phyloP scores from a whole-genome alignment of 257 asterid genomes.

The Thymus quinquecostatus region DNA sequence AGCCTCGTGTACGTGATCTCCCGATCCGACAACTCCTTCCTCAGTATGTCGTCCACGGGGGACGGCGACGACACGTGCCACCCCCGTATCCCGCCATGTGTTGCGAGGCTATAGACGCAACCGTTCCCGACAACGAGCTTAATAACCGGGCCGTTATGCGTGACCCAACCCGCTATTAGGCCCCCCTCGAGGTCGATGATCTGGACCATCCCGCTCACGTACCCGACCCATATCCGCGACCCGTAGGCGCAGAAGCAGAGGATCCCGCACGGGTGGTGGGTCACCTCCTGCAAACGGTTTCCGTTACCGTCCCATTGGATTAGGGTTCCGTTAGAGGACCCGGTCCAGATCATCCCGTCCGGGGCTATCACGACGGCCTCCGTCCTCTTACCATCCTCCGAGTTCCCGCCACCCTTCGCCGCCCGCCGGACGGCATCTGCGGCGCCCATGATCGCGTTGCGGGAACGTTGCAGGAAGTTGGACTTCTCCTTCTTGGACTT shows the following conservation, averaged over 20 bases:
- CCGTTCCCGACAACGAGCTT: conserved; percentile 67
- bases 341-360: conserved; percentile 89
- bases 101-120: conserved; percentile 75
- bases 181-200: conserved; percentile 83
- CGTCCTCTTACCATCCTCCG: conserved; percentile 73
- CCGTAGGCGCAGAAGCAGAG: conserved; percentile 75
- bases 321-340: conserved; percentile 80
- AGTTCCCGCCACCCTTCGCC: conserved; percentile 82
- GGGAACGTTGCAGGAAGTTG: conserved; percentile 83
- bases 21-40: conserved; percentile 55
- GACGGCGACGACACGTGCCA: conserved; percentile 93
- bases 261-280: conserved; percentile 76
- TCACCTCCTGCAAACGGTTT: conserved; percentile 71
- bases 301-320: conserved; percentile 99
- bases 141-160: conserved; percentile 82
- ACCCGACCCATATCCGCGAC: conserved; percentile 82
- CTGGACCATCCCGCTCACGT: conserved; percentile 81
- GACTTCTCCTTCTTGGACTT: conserved; percentile 94
- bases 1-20: conserved; percentile 56
- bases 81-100: conserved; percentile 96
- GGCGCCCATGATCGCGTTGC: conserved; percentile 95
- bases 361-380: conserved; percentile 76
- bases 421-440: conserved; percentile 97
- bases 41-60: conserved; percentile 65
- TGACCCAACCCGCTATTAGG: conserved; percentile 68